Base-by-base conservation (phyloP, 345 rosid species). In the Eucalyptus sideroxylon region DNA sequence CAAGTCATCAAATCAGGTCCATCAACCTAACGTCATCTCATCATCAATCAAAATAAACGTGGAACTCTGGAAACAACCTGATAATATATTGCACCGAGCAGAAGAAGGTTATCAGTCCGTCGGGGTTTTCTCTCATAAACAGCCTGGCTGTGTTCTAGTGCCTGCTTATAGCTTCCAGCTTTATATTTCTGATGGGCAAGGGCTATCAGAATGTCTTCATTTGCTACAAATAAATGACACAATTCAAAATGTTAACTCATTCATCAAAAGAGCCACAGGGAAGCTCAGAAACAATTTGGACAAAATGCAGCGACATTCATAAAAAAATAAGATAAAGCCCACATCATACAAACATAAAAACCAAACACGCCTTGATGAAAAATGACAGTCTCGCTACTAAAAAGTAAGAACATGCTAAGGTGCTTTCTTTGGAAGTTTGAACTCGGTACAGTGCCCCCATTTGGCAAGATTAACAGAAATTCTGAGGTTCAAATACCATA, bases 101-200 rank as follows among this genome's bases (percentile, higher is more conserved):
- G 97, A 89, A 98, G 98, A 90, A 98, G 99, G 89, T 98, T 98
- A 92, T 98, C 99, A 19, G 99, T 96, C 23, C 99, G 97, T 67
- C 93, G 90, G 1, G 99, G 95, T 81, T 89, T 96, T 90, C 95
- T 95, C 53, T 96, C 97, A 56, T 98, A 98, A 89, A 97, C 95
- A 90, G 93, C 87, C 92, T 88, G 95, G 94, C 99, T 95, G 88
- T 97, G 96, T 89, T 96, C 99, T 65, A 98, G 88, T 8, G 99
- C 99, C 91, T 94, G 97, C 87, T 97, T 95, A 87, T 93, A 97
- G 81, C 91, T 97, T 16, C 99, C 99, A 69, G 97, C 89, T 89
- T 96, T 98, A 92, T 98, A 98, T 90, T 95, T 89, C 88, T 97
- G 97, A 93, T 97, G 98, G 89, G 99, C 97, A 89, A 95, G 95